Evolutionary conservation across 2,329 filamentous ascomycete species (phyloP).

Genomic region (Fusarium cicatricum): DNA sequence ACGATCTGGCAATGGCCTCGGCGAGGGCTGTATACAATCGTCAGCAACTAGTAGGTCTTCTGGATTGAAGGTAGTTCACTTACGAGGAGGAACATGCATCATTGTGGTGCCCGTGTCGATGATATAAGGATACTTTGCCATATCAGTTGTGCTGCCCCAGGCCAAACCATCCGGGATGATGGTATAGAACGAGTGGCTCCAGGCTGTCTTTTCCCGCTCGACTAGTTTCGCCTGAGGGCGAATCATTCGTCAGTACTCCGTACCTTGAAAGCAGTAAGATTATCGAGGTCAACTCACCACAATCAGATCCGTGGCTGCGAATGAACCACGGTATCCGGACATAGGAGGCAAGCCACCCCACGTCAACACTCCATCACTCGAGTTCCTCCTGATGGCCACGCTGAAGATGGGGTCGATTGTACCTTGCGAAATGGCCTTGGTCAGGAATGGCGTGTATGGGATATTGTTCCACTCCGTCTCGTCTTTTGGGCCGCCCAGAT

Average conservation of each 20-base stretch:
- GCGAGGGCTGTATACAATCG: slow-evolving; percentile 49
- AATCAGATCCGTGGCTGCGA: slow-evolving; percentile 53
- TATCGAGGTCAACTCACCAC: slow-evolving; percentile 48
- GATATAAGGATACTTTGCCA: slow-evolving; percentile 57
- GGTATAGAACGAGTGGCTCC: slow-evolving; percentile 61
- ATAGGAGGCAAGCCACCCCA: slow-evolving; percentile 58
- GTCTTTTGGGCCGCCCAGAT: slow-evolving; percentile 50
- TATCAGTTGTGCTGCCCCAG: slow-evolving; percentile 53
- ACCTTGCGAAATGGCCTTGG: slow-evolving; percentile 57
- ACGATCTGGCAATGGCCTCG: slow-evolving; percentile 56
- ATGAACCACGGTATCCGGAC: slow-evolving; percentile 41
- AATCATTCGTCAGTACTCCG: slow-evolving; percentile 9
- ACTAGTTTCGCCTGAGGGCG: slow-evolving; percentile 54
- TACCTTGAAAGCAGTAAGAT: neutral
- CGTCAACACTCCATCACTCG: slow-evolving; percentile 54
- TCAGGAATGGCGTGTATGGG: slow-evolving; percentile 59
- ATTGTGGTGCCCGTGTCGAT: slow-evolving; percentile 62
- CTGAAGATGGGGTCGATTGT: slow-evolving; percentile 56
- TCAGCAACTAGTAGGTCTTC: neutral
- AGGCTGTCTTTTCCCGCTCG: slow-evolving; percentile 49
- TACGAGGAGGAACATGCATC: slow-evolving; percentile 59
- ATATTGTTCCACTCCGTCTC: slow-evolving; percentile 50
- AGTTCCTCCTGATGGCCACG: slow-evolving; percentile 57
- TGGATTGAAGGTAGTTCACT: slow-evolving; percentile 29
- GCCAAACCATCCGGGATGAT: slow-evolving; percentile 59